A percentile compares a stretch with the other conserved stretches of the same genome.
Conservation (phyloP, 2,329 filamentous ascomycete species). For the Ophioceras dolichostomum region DNA sequence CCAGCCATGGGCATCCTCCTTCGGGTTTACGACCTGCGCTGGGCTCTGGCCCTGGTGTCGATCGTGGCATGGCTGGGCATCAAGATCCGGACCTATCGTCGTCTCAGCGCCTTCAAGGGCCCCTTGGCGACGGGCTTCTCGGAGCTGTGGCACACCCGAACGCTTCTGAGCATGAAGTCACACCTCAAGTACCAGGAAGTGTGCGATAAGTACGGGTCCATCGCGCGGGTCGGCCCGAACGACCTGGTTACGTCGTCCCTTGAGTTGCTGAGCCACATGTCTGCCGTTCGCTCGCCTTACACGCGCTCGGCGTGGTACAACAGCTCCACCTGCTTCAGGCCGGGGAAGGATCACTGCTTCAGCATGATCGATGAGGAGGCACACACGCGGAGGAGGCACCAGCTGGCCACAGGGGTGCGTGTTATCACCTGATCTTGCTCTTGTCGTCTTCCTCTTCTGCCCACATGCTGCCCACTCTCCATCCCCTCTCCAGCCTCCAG, state of each 20-base stretch:
- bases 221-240: slow-evolving; percentile 22
- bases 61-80: not conserved
- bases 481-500: not conserved
- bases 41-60: not conserved
- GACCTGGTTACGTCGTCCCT: slow-evolving; percentile 21
- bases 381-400: slow-evolving; percentile 29
- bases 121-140: slow-evolving; percentile 19
- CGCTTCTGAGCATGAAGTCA: slow-evolving; percentile 12
- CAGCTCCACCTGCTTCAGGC: slow-evolving; percentile 21
- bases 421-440: not conserved
- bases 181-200: slow-evolving; percentile 13
- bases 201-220: slow-evolving; percentile 16
- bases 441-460: not conserved
- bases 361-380: slow-evolving; percentile 20
- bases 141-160: slow-evolving; percentile 18
- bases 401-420: slow-evolving; percentile 32
- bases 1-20: not conserved
- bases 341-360: slow-evolving; percentile 19
- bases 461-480: not conserved
- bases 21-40: not conserved
- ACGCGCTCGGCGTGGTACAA: slow-evolving; percentile 14
- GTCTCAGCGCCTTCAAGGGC: slow-evolving; percentile 20
- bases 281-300: slow-evolving; percentile 18
- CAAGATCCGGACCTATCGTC: slow-evolving; percentile 4
- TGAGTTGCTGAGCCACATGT: slow-evolving; percentile 20